Percentiles rank a stretch among this genome's conserved stretches.
These are phyloP conservation scores for Yamadazyma ubonensis DNA, from an alignment of 805 yeast species.

Conservation along the genomic window DNA sequence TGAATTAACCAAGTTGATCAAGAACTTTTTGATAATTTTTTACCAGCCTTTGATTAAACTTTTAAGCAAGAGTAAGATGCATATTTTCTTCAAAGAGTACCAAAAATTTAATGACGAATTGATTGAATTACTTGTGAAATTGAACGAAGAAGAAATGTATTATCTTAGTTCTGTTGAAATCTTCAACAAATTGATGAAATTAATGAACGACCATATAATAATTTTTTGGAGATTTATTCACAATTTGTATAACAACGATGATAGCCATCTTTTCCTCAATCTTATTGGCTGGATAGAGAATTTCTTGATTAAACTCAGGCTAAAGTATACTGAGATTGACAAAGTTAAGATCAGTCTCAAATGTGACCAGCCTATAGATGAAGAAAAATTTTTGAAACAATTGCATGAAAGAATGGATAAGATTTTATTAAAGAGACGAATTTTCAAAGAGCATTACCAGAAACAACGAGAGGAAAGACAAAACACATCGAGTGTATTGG, in stretches of 20 bases:
- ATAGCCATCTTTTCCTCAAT: conserved; percentile 66
- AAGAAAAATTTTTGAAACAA: conserved; percentile 34
- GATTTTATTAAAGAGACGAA: conserved; percentile 35
- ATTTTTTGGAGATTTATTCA: conserved; percentile 74
- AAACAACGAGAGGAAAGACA: conserved; percentile 17
- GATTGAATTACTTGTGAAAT: conserved; percentile 60
- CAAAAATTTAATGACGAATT: conserved; percentile 49
- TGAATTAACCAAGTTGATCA: conserved; percentile 70
- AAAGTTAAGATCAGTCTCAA: conserved; percentile 29
- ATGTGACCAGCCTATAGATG: conserved; percentile 25
- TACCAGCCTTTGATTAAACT: conserved; percentile 42
- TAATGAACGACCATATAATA: conserved; percentile 71
- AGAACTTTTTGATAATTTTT: conserved; percentile 57
- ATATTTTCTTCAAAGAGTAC: conserved; percentile 36
- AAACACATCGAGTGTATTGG: conserved; percentile 20
- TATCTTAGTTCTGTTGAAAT: conserved; percentile 53
- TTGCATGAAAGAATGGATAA: conserved; percentile 39
- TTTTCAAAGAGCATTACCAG: conserved; percentile 36
- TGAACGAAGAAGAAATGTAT: conserved; percentile 52
- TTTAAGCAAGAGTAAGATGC: conserved; percentile 38
- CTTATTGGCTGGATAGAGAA: conserved; percentile 72
- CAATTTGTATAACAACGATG: conserved; percentile 77
- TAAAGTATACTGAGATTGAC: conserved; percentile 49
- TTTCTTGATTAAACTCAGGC: conserved; percentile 61
- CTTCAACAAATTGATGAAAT: conserved; percentile 61